A percentile compares a stretch with the other conserved stretches of the same genome.
Conservation (phyloP, 768 basidiomycete genomes). For the Tylopilus sp. region DNA sequence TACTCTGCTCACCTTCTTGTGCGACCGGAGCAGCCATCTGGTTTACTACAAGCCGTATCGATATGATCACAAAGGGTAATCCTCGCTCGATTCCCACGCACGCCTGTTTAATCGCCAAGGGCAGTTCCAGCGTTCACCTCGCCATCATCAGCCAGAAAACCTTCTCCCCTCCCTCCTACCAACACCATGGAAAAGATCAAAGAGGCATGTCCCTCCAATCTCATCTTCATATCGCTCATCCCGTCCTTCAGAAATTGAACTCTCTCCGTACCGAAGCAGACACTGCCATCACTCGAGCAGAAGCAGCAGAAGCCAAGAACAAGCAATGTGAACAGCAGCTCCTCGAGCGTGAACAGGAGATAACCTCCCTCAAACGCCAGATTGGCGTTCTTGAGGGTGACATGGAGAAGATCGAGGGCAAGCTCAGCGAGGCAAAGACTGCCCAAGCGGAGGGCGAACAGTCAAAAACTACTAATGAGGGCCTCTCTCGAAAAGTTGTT, state of each 20-base stretch:
- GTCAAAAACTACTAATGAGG: conserved; percentile 69
- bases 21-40: conserved; percentile 68
- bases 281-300: conserved; percentile 73
- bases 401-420: conserved; percentile 66
- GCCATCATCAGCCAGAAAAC: background rate
- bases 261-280: conserved; percentile 85
- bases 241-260: conserved; percentile 58
- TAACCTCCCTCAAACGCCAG: conserved; percentile 73
- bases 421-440: conserved; percentile 62
- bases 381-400: conserved; percentile 61
- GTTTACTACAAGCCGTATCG: background rate
- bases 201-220: conserved; percentile 29
- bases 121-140: no score
- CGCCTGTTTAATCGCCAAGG: conserved; percentile 25
- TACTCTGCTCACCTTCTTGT: conserved; percentile 59
- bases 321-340: conserved; percentile 72
- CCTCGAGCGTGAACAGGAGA: conserved; percentile 83
- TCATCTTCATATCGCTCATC: background rate
- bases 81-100: conserved; percentile 30
- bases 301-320: conserved; percentile 79
- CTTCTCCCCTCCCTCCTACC: background rate
- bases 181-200: conserved; percentile 47
- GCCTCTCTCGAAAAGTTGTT: conserved; percentile 77
- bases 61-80: conserved; percentile 35
- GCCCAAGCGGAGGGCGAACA: conserved; percentile 64